Percentiles rank a stretch among this genome's conserved stretches.
Conservation (phyloP, 345 rosid species). For the Brassica carinata region DNA sequence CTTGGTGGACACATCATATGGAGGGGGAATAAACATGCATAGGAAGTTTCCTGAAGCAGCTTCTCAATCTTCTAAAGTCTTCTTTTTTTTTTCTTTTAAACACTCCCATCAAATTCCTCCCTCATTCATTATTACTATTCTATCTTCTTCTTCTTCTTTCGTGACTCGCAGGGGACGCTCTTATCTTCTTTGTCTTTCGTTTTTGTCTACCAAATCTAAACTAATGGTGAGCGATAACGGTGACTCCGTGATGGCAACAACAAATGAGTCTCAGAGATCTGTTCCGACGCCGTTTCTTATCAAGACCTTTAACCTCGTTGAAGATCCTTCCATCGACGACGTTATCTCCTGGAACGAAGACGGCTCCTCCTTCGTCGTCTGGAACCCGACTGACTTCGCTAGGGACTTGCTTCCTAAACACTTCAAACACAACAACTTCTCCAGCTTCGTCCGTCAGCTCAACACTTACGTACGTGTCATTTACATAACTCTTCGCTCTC, state of each 20-base stretch:
- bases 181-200: not conserved
- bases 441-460: slow-evolving; percentile 94
- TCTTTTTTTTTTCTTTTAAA: not conserved
- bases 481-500: not conserved
- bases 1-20: slow-evolving; percentile 25
- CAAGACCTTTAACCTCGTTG: slow-evolving; percentile 80
- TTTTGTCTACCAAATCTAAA: not conserved
- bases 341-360: slow-evolving; percentile 92
- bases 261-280: slow-evolving; percentile 59
- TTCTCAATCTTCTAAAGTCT: slow-evolving; percentile 41
- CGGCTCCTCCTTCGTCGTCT: slow-evolving; percentile 80
- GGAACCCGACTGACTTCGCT: slow-evolving; percentile 89
- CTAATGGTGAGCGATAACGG: slow-evolving; percentile 20
- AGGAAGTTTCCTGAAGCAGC: slow-evolving; percentile 63
- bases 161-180: slow-evolving; percentile 14
- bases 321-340: slow-evolving; percentile 64
- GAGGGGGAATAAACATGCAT: slow-evolving; percentile 21
- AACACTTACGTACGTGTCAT: slow-evolving; percentile 71
- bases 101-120: not conserved
- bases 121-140: not conserved
- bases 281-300: slow-evolving; percentile 84
- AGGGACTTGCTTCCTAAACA: slow-evolving; percentile 80
- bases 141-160: not conserved
- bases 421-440: slow-evolving; percentile 90
- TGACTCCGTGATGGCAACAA: slow-evolving; percentile 10